These are phyloP conservation scores for Papiliotrema terrestris DNA, from an alignment of 1,284 basidiomycete species.

Conservation along the genomic window DNA sequence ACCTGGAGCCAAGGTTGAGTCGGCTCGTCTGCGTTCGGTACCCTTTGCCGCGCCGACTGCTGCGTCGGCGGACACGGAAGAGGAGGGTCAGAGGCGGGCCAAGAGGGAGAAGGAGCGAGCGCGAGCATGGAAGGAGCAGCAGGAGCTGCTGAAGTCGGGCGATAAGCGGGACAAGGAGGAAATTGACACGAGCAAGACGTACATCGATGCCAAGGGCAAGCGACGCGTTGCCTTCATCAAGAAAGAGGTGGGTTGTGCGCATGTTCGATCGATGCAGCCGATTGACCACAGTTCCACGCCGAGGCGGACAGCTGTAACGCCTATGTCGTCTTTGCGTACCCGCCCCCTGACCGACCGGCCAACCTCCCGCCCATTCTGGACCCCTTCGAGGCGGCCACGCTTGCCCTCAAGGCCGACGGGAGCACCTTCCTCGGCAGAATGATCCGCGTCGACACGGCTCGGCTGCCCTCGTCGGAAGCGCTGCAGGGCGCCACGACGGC, in stretches of 20 bases:
- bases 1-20: conserved; percentile 74
- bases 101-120: conserved; percentile 51
- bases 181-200: conserved; percentile 49
- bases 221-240: conserved; percentile 94
- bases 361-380: conserved; percentile 65
- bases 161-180: conserved; percentile 46
- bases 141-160: conserved; percentile 45
- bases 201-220: conserved; percentile 79
- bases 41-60: conserved; percentile 75
- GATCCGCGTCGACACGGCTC: conserved; percentile 68
- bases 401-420: conserved; percentile 66
- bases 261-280: background rate
- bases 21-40: conserved; percentile 83
- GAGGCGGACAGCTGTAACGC: conserved; percentile 70
- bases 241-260: conserved; percentile 56
- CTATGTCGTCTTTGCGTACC: conserved; percentile 81
- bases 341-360: conserved; percentile 51
- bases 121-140: conserved; percentile 60
- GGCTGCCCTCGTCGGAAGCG: conserved; percentile 46
- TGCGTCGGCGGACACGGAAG: conserved; percentile 26
- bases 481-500: conserved; percentile 36
- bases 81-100: conserved; percentile 40
- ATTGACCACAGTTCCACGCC: conserved; percentile 58
- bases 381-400: conserved; percentile 68
- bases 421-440: conserved; percentile 69